Percentiles rank a stretch among this genome's conserved stretches.
Conservation (phyloP, 148 eudicot genomes). For the Amaranthus hypochondriacus region DNA sequence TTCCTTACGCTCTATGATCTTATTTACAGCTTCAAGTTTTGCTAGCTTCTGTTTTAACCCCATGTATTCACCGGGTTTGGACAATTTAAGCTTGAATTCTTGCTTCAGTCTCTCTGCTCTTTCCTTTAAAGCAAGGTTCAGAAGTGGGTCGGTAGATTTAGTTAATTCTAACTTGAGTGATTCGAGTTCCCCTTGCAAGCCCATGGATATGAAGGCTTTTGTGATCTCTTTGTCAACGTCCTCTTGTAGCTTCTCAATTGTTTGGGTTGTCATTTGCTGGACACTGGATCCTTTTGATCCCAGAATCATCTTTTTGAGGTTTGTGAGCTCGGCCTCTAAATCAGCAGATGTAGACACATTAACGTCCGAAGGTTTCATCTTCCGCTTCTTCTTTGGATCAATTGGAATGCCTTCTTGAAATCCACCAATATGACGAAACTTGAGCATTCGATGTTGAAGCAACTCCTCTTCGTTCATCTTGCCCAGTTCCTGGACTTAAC, state of each 20-base stretch:
- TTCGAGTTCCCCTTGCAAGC: slow-evolving; percentile 18
- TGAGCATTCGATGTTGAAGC: slow-evolving; percentile 16
- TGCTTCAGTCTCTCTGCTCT: slow-evolving; percentile 10
- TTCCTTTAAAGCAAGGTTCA: slow-evolving; percentile 9
- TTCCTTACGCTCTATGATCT: slow-evolving; percentile 9
- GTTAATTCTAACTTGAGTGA: slow-evolving; percentile 11
- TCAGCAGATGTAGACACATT: slow-evolving; percentile 8
- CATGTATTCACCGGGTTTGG: slow-evolving; percentile 11
- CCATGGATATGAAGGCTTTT: slow-evolving; percentile 15
- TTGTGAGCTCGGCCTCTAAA: slow-evolving; percentile 8
- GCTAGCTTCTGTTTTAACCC: slow-evolving; percentile 19
- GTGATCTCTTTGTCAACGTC: slow-evolving; percentile 20
- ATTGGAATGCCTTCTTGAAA: slow-evolving; percentile 16
- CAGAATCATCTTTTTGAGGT: slow-evolving; percentile 17
- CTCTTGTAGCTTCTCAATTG: slow-evolving; percentile 12
- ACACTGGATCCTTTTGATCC: slow-evolving; percentile 2
- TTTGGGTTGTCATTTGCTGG: neutral
- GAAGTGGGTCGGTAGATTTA: slow-evolving; percentile 1
- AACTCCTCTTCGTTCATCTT: slow-evolving; percentile 17
- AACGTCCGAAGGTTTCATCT: slow-evolving; percentile 10
- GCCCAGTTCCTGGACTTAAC: slow-evolving; percentile 14
- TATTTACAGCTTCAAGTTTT: slow-evolving; percentile 15
- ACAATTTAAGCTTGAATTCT: slow-evolving; percentile 19
- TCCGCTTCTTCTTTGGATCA: slow-evolving; percentile 15
- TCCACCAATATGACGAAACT: slow-evolving; percentile 17